Evolutionary conservation across 331 rosid species (phyloP).

Genomic region (Saraca asoca): DNA sequence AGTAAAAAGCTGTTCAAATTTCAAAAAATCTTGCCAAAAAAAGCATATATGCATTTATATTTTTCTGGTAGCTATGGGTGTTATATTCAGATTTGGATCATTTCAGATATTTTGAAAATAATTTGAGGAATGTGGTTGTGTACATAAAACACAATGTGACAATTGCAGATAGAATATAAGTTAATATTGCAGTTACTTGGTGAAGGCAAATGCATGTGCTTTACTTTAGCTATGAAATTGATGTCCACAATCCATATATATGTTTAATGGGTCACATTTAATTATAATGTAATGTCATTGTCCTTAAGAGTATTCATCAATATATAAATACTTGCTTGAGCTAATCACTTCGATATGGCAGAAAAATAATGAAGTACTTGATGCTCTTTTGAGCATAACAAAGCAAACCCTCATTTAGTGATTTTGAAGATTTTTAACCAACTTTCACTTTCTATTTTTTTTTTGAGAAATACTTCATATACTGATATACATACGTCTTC

Average conservation of each 20-base stretch:
- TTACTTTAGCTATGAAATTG: background rate
- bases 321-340: too few relatives aligned
- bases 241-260: background rate
- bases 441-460: too few relatives aligned
- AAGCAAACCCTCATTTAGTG: background rate
- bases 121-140: too few relatives aligned
- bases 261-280: background rate
- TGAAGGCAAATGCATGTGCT: slow-evolving; percentile 33
- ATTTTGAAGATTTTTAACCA: background rate
- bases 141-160: background rate
- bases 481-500: too few relatives aligned
- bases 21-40: too few relatives aligned
- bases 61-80: too few relatives aligned
- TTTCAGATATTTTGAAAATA: too few relatives aligned
- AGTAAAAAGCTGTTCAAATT: too few relatives aligned
- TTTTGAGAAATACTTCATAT: too few relatives aligned
- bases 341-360: background rate
- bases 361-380: background rate
- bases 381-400: background rate
- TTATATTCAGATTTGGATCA: too few relatives aligned
- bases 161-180: background rate
- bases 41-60: too few relatives aligned
- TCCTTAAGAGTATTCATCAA: background rate
- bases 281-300: slow-evolving; percentile 5
- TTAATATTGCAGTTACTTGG: background rate